Conservation (phyloP, 2,329 filamentous ascomycete genomes). For the Phoma sp. region DNA sequence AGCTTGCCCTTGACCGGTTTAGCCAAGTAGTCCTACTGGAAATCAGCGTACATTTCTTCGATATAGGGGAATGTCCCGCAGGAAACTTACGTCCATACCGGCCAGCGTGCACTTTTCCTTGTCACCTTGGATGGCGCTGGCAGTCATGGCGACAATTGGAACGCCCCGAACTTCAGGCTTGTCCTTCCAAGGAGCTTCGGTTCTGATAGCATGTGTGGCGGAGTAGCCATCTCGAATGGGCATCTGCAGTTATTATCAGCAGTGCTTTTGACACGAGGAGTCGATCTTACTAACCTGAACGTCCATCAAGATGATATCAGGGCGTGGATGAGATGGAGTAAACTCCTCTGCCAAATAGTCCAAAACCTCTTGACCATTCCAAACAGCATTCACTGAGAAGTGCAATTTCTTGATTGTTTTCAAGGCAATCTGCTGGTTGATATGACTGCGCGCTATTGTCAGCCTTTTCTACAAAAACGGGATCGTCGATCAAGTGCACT, state of each 20-base stretch:
- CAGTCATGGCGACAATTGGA: constrained; percentile 83
- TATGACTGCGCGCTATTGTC: constrained; percentile 46
- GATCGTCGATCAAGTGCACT: constrained; percentile 39
- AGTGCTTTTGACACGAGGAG: constrained; percentile 2
- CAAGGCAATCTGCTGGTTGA: constrained; percentile 78
- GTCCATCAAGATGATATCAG: constrained; percentile 80
- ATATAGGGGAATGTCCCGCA: constrained; percentile 13
- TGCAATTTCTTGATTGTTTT: constrained; percentile 77
- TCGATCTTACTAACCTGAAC: constrained; percentile 68
- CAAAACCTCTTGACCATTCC: constrained; percentile 80
- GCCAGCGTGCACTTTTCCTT: constrained; percentile 74
- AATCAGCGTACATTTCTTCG: constrained; percentile 11
- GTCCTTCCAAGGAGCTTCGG: constrained; percentile 68
- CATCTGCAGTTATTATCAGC: constrained; percentile 47
- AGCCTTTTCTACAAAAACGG: background rate
- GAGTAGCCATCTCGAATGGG: constrained; percentile 77
- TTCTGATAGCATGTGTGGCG: constrained; percentile 75
- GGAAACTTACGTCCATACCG: constrained; percentile 69
- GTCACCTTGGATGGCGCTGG: constrained; percentile 78
- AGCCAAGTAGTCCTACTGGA: constrained; percentile 41
- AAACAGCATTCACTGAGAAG: constrained; percentile 73
- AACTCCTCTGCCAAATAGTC: constrained; percentile 69
- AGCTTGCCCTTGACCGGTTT: constrained; percentile 70
- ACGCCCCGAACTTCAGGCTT: constrained; percentile 64
- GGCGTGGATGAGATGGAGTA: constrained; percentile 59